These are phyloP conservation scores for Paecilomyces dactylethromorphus DNA, from an alignment of 2,329 filamentous ascomycete species.

Conservation along the genomic window DNA sequence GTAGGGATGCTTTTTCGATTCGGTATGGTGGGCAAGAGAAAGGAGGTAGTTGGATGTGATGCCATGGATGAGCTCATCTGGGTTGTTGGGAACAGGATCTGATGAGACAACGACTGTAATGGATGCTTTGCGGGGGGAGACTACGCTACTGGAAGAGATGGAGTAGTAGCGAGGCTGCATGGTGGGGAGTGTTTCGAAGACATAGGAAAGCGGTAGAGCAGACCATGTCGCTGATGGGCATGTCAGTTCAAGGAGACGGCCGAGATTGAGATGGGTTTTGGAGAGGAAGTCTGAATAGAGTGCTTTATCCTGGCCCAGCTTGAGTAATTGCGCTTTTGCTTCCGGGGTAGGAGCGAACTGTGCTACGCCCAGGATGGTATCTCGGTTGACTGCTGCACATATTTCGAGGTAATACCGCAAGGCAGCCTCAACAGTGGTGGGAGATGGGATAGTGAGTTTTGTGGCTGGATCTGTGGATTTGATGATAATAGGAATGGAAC, in stretches of 20 bases:
- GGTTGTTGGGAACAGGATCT: conserved; percentile 61
- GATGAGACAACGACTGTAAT: conserved; percentile 87
- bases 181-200: conserved; percentile 13
- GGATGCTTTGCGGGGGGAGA: conserved; percentile 49
- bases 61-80: conserved; percentile 69
- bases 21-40: conserved; percentile 50
- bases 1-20: conserved; percentile 67
- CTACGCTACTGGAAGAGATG: conserved; percentile 19
- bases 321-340: conserved; percentile 72
- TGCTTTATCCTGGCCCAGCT: conserved; percentile 77
- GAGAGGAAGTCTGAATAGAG: conserved; percentile 74
- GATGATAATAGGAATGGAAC: conserved; percentile 26
- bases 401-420: conserved; percentile 90
- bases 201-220: conserved; percentile 11
- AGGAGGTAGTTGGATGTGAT: conserved; percentile 91
- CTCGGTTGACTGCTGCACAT: conserved; percentile 82
- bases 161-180: conserved; percentile 18
- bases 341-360: conserved; percentile 75
- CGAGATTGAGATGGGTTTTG: conserved; percentile 62
- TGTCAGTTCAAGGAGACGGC: conserved; percentile 15
- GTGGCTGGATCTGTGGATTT: conserved; percentile 22
- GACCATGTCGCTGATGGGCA: conserved; percentile 7
- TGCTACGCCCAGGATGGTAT: conserved; percentile 73
- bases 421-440: conserved; percentile 81
- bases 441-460: conserved; percentile 78